These are phyloP conservation scores for Phaeodactylum tricornutum DNA, from an alignment of 108 stramenopile species.

Conservation along the genomic window DNA sequence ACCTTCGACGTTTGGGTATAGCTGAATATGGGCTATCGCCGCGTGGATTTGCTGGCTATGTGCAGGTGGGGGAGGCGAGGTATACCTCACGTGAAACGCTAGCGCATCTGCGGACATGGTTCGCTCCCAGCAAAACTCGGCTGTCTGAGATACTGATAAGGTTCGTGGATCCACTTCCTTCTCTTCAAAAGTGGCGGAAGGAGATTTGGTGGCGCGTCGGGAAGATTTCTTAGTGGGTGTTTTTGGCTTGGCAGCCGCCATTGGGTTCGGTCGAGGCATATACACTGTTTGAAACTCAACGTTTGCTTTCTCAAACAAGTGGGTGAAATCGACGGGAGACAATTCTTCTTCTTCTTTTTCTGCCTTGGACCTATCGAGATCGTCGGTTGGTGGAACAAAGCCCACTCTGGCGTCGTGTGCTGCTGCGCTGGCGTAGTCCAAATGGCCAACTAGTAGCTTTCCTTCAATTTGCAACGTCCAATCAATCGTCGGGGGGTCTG, in stretches of 20 bases:
- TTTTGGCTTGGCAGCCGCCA: slow-evolving; percentile 6
- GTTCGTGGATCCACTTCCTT: slow-evolving; percentile 10
- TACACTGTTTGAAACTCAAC: slow-evolving; percentile 49
- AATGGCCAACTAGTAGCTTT: slow-evolving; percentile 47
- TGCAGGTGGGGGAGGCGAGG: slow-evolving; percentile 19
- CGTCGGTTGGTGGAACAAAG: slow-evolving; percentile 12
- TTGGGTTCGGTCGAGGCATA: slow-evolving; percentile 10
- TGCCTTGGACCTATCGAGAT: slow-evolving; percentile 9
- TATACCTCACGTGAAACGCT: slow-evolving; percentile 45
- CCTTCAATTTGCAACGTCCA: slow-evolving; percentile 69
- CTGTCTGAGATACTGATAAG: slow-evolving; percentile 15
- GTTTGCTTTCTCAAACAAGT: slow-evolving; percentile 60
- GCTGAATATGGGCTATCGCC: slow-evolving; percentile 4
- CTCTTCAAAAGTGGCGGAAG: neutral
- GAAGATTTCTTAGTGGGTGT: slow-evolving; percentile 10
- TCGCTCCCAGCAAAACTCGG: slow-evolving; percentile 23
- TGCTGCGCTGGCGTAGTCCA: slow-evolving; percentile 59
- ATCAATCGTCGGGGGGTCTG: slow-evolving; percentile 11
- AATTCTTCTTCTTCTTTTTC: slow-evolving; percentile 48
- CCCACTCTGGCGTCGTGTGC: slow-evolving; percentile 27
- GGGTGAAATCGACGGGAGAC: slow-evolving; percentile 52
- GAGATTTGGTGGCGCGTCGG: neutral
- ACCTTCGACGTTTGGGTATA: neutral
- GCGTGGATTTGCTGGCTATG: slow-evolving; percentile 30
- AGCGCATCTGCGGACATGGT: slow-evolving; percentile 32